A percentile compares a stretch with the other conserved stretches of the same genome.
phyloP scores from a whole-genome alignment of 2,329 filamentous ascomycete genomes.

The Dothideomycetes sp. region DNA sequence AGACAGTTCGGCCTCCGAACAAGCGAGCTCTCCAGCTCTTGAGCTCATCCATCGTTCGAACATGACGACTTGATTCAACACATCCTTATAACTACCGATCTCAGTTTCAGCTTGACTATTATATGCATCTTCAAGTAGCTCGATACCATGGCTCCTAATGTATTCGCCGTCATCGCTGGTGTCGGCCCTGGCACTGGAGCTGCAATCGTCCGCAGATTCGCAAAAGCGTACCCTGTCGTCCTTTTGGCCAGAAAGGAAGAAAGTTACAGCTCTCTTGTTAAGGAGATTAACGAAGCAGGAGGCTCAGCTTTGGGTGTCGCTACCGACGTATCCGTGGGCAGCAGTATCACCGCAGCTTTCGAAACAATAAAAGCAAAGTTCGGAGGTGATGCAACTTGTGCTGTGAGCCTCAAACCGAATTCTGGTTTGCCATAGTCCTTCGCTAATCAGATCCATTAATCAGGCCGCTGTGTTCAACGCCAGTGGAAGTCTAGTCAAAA shows the following conservation, averaged over 20 bases:
- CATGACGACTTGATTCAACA: too few relatives aligned
- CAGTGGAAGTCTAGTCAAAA: conserved; percentile 44
- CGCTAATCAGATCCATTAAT: too few relatives aligned
- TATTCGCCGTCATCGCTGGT: conserved; percentile 60
- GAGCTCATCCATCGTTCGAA: too few relatives aligned
- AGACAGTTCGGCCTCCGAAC: too few relatives aligned
- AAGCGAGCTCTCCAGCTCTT: too few relatives aligned
- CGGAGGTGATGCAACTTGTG: conserved; percentile 26
- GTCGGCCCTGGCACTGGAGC: conserved; percentile 58
- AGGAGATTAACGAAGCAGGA: conserved; percentile 55
- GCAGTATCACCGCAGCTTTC: conserved; percentile 49
- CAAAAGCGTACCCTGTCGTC: conserved; percentile 57
- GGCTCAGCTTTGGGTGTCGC: conserved; percentile 61
- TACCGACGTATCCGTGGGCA: conserved; percentile 49
- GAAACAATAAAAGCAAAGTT: conserved; percentile 49
- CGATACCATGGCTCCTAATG: too few relatives aligned
- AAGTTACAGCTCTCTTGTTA: conserved; percentile 52
- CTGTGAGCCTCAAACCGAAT: too few relatives aligned
- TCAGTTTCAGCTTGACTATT: too few relatives aligned
- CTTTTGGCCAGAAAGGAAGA: conserved; percentile 57
- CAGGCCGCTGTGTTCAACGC: conserved; percentile 62
- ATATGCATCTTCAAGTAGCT: too few relatives aligned
- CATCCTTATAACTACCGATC: too few relatives aligned
- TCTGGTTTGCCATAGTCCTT: too few relatives aligned
- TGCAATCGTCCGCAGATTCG: conserved; percentile 48